Evolutionary conservation across 2,329 filamentous ascomycete genomes (phyloP).

Genomic region (Colletotrichum salicis): DNA sequence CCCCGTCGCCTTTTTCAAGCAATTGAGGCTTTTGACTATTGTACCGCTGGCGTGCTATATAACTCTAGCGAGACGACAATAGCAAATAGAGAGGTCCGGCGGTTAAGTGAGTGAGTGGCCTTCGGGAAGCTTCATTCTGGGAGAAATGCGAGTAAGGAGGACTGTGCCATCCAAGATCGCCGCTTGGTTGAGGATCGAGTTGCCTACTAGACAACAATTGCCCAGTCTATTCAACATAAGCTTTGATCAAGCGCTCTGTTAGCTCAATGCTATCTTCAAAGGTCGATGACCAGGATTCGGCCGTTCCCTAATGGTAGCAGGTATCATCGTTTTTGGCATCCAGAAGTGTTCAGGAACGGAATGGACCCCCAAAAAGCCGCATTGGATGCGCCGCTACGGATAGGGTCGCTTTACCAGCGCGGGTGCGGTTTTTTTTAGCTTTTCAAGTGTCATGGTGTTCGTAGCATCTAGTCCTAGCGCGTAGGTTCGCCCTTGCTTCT

Average conservation of each 20-base stretch:
- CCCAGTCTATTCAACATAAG: background rate
- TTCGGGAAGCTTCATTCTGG: constrained; percentile 3
- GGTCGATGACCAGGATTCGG: background rate
- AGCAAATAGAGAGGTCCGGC: background rate
- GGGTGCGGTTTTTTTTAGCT: constrained; percentile 2
- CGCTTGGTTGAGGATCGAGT: constrained; percentile 2
- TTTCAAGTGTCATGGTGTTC: background rate
- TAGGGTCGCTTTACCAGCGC: background rate
- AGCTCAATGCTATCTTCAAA: background rate
- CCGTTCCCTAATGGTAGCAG: background rate
- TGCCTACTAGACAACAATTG: background rate
- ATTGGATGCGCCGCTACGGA: background rate
- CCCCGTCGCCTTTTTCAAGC: background rate
- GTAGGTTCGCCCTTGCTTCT: constrained; percentile 20
- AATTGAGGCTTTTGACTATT: background rate
- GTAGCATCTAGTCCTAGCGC: constrained; percentile 9
- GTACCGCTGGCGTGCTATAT: background rate
- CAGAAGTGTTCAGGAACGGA: background rate
- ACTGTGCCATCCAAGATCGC: background rate
- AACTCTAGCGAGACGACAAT: background rate
- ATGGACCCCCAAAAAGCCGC: background rate
- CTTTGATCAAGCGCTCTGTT: background rate
- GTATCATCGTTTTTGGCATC: too few relatives aligned
- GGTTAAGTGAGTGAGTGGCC: background rate
- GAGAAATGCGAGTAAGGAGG: background rate